Conservation (phyloP, 148 eudicot species). For the Cornus suecica region DNA sequence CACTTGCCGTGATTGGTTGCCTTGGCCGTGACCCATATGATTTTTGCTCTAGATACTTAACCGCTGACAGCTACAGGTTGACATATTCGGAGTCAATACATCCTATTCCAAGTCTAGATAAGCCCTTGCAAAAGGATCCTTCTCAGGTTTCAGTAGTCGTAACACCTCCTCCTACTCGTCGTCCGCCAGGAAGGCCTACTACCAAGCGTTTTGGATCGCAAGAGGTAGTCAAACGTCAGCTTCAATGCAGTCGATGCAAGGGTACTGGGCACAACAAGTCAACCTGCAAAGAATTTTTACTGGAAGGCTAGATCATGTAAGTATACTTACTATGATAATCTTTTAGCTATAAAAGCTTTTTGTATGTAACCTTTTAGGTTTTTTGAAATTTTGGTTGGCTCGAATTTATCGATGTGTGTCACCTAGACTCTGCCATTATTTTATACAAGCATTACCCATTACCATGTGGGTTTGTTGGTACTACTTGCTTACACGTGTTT, state of each 20-base stretch:
- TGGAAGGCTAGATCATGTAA: conserved; percentile 31
- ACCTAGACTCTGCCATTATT: neutral
- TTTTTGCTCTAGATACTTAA: conserved; percentile 66
- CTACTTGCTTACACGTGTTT: neutral
- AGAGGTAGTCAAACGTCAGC: conserved; percentile 66
- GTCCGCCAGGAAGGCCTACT: conserved; percentile 93
- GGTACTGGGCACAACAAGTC: conserved; percentile 89
- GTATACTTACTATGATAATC: neutral
- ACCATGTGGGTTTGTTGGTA: neutral
- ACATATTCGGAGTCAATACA: conserved; percentile 70
- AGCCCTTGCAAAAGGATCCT: conserved; percentile 34
- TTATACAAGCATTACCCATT: neutral
- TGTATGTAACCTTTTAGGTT: neutral
- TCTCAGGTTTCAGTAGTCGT: conserved; percentile 54
- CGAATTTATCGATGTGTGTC: neutral
- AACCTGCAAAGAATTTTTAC: conserved; percentile 65
- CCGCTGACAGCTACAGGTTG: conserved; percentile 55
- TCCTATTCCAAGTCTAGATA: conserved; percentile 54
- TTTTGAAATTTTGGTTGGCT: neutral
- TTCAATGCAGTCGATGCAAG: conserved; percentile 89
- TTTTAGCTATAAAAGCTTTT: neutral
- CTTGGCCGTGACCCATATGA: conserved; percentile 53
- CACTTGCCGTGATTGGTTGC: conserved; percentile 63
- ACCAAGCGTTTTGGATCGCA: conserved; percentile 55
- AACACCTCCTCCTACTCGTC: conserved; percentile 85